Percentiles rank a stretch among this genome's conserved stretches.
Conservation (phyloP, 768 basidiomycete species). For the Lactarius hengduanensis region DNA sequence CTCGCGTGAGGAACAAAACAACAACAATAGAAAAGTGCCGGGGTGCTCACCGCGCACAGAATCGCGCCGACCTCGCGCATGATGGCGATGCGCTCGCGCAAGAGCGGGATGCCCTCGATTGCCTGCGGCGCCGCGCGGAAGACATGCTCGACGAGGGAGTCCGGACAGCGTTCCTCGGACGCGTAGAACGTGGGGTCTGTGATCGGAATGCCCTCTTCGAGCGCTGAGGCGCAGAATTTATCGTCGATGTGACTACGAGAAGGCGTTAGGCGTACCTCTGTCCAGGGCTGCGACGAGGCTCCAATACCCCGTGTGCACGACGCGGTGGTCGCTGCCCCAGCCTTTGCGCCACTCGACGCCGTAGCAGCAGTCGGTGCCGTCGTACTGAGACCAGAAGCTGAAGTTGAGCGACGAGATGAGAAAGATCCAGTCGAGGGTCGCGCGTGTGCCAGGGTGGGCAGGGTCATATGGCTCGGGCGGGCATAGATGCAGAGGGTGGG, state of each 20-base stretch:
- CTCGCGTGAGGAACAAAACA: neutral
- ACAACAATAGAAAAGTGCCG: neutral
- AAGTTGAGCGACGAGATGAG: conserved; percentile 84
- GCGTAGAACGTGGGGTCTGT: conserved; percentile 79
- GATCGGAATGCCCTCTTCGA: conserved; percentile 75
- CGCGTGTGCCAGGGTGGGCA: conserved; percentile 46
- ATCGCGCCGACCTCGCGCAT: conserved; percentile 77
- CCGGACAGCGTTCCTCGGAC: conserved; percentile 65
- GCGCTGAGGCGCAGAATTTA: conserved; percentile 44
- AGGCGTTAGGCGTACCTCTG: conserved; percentile 49
- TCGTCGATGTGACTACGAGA: neutral
- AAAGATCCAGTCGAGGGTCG: conserved; percentile 78
- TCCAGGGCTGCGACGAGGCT: conserved; percentile 79
- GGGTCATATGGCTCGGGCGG: conserved; percentile 63
- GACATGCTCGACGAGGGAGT: conserved; percentile 62
- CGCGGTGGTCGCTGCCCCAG: conserved; percentile 54
- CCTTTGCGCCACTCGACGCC: conserved; percentile 75
- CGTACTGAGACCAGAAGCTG: conserved; percentile 82
- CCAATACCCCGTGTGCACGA: conserved; percentile 82
- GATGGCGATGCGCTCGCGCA: conserved; percentile 67
- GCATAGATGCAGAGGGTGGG: conserved; percentile 69
- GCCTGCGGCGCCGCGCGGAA: conserved; percentile 62
- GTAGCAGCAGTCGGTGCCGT: conserved; percentile 58
- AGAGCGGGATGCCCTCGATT: conserved; percentile 64
- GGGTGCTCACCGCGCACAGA: conserved; percentile 57